Conservation (phyloP, 306 rosid genomes). For the Alnus rubra region DNA sequence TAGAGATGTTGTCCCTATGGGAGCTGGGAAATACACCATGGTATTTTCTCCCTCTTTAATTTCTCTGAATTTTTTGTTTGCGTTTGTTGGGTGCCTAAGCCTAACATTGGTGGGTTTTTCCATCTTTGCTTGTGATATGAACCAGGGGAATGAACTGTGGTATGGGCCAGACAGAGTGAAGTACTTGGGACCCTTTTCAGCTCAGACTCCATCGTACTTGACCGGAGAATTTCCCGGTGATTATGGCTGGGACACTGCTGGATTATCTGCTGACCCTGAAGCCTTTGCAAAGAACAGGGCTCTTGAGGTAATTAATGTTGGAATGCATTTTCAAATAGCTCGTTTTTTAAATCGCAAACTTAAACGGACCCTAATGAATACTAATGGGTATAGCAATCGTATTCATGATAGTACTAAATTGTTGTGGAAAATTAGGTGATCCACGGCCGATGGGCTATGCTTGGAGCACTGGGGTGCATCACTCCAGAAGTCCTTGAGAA, state of each 20-base stretch:
- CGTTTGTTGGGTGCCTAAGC: background rate
- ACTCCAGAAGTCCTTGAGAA: constrained; percentile 82
- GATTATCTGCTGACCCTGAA: constrained; percentile 87
- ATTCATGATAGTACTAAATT: background rate
- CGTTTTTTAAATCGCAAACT: no score
- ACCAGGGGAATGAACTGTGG: constrained; percentile 76
- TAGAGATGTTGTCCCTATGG: constrained; percentile 73
- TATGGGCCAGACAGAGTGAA: constrained; percentile 90
- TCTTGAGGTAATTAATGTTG: constrained; percentile 68
- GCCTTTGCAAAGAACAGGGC: constrained; percentile 92
- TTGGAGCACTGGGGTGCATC: constrained; percentile 91
- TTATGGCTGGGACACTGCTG: constrained; percentile 94
- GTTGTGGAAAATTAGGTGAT: constrained; percentile 52
- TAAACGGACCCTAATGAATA: background rate
- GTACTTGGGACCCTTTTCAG: constrained; percentile 89
- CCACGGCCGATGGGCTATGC: constrained; percentile 97
- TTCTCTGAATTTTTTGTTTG: background rate
- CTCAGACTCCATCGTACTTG: constrained; percentile 83
- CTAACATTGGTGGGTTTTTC: background rate
- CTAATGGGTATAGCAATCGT: background rate
- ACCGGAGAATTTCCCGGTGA: constrained; percentile 86
- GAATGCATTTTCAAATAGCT: no score
- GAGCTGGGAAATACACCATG: constrained; percentile 76
- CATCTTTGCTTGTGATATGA: background rate
- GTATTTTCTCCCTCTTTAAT: constrained; percentile 32